phyloP scores from a whole-genome alignment of 2,329 filamentous ascomycete genomes.

The Thielaviopsis musarum region DNA sequence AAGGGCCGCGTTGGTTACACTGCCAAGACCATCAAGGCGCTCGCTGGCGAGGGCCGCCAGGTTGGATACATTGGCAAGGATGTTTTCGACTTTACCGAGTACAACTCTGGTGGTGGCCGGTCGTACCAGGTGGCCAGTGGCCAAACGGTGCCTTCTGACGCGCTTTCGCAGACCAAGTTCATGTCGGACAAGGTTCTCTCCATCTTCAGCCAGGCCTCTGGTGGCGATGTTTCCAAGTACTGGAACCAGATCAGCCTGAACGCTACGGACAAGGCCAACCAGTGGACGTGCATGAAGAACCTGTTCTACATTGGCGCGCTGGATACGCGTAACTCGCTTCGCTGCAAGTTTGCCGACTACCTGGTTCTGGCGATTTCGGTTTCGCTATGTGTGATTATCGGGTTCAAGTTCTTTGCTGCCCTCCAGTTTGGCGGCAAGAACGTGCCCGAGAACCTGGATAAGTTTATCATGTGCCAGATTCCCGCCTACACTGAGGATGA shows the following conservation, averaged over 20 bases:
- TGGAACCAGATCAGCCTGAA: constrained; percentile 57
- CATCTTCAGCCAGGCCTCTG: constrained; percentile 61
- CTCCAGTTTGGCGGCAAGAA: constrained; percentile 88
- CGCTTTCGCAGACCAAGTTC: constrained; percentile 48
- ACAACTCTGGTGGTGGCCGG: constrained; percentile 54
- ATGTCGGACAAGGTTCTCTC: constrained; percentile 60
- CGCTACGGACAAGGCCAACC: constrained; percentile 39
- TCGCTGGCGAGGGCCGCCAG: constrained; percentile 42
- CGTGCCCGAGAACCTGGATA: constrained; percentile 87
- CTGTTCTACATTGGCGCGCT: constrained; percentile 87
- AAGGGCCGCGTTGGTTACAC: constrained; percentile 82
- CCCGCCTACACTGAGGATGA: constrained; percentile 97
- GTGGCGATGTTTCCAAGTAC: constrained; percentile 65
- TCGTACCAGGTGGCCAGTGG: constrained; percentile 40
- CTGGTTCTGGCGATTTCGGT: constrained; percentile 74
- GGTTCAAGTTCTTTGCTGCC: constrained; percentile 92
- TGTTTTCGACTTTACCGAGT: constrained; percentile 82
- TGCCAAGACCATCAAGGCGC: constrained; percentile 53
- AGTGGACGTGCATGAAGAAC: constrained; percentile 78
- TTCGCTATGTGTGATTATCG: constrained; percentile 64
- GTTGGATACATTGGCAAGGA: constrained; percentile 65
- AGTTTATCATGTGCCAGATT: constrained; percentile 95
- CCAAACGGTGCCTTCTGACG: constrained; percentile 26
- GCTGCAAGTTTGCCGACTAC: constrained; percentile 79
- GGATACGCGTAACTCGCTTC: constrained; percentile 73